These are phyloP conservation scores for Paecilomyces niveus DNA, from an alignment of 2,329 filamentous ascomycete genomes.

Conservation along the genomic window DNA sequence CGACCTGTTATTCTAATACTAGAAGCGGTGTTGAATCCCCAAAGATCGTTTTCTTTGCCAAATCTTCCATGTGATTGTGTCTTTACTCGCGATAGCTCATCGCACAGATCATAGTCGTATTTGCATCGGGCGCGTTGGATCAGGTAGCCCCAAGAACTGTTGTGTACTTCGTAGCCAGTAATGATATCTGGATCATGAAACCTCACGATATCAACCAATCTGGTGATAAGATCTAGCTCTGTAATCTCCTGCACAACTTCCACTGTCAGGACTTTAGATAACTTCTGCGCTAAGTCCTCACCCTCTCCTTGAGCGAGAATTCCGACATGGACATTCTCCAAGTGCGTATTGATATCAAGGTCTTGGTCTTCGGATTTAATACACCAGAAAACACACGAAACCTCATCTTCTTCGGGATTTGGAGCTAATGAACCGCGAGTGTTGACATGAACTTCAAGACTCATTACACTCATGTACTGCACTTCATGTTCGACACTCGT, in stretches of 20 bases:
- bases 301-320: constrained; percentile 65
- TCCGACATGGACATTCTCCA: constrained; percentile 55
- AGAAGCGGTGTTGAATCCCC: constrained; percentile 91
- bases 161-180: constrained; percentile 91
- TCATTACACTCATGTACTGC: constrained; percentile 96
- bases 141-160: constrained; percentile 88
- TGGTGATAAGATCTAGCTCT: constrained; percentile 77
- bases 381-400: constrained; percentile 86
- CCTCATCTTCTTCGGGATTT: constrained; percentile 83
- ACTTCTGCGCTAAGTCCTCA: constrained; percentile 53
- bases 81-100: constrained; percentile 86
- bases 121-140: constrained; percentile 81
- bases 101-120: constrained; percentile 84
- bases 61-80: constrained; percentile 74
- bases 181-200: constrained; percentile 82
- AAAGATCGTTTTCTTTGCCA: constrained; percentile 78
- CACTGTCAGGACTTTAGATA: constrained; percentile 48
- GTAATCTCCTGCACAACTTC: constrained; percentile 68
- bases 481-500: constrained; percentile 75
- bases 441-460: constrained; percentile 85
- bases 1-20: constrained; percentile 88
- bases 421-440: constrained; percentile 73
- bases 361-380: constrained; percentile 67
- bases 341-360: constrained; percentile 41
- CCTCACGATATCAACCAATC: constrained; percentile 81